Percentiles rank a stretch among this genome's conserved stretches.
Conservation (phyloP, 2,329 filamentous ascomycete genomes). For the Fusarium secorum region DNA sequence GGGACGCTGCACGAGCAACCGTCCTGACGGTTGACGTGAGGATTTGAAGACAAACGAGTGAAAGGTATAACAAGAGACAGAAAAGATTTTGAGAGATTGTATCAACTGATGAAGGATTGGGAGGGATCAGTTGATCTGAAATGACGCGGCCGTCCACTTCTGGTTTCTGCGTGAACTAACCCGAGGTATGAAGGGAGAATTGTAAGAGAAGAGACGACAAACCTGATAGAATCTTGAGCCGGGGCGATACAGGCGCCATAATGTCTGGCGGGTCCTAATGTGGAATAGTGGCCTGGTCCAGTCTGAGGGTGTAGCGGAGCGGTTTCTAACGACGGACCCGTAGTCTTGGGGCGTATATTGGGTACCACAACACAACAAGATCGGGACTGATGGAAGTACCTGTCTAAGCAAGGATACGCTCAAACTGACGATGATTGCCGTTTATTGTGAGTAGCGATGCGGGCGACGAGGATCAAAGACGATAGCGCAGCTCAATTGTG, state of each 20-base stretch:
- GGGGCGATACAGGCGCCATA: conserved; percentile 68
- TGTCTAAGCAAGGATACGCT: conserved; percentile 37
- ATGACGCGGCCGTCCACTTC: conserved; percentile 31
- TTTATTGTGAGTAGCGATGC: conserved; percentile 30
- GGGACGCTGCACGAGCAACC: conserved; percentile 43
- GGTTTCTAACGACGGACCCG: conserved; percentile 47
- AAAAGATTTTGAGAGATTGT: conserved; percentile 21
- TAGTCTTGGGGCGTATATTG: conserved; percentile 43
- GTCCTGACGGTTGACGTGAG: conserved; percentile 32
- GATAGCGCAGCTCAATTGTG: conserved; percentile 33
- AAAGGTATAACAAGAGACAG: conserved; percentile 10
- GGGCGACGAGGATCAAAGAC: conserved; percentile 12
- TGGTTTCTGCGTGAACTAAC: conserved; percentile 26
- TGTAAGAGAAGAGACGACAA: conserved; percentile 52
- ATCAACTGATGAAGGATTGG: conserved; percentile 16
- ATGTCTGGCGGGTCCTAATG: conserved; percentile 49
- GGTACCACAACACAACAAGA: conserved; percentile 41
- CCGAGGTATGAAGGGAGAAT: conserved; percentile 42
- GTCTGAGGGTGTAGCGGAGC: conserved; percentile 45
- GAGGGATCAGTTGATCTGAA: conserved; percentile 33
- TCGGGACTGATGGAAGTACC: conserved; percentile 38
- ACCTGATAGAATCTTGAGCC: conserved; percentile 69
- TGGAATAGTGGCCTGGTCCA: conserved; percentile 47
- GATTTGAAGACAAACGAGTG: conserved; percentile 19
- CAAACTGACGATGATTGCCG: conserved; percentile 29